A percentile compares a stretch with the other conserved stretches of the same genome.
Evolutionary conservation across 192 early-diverging fungal genomes (phyloP).

Genomic region (Pilaira anomala): DNA sequence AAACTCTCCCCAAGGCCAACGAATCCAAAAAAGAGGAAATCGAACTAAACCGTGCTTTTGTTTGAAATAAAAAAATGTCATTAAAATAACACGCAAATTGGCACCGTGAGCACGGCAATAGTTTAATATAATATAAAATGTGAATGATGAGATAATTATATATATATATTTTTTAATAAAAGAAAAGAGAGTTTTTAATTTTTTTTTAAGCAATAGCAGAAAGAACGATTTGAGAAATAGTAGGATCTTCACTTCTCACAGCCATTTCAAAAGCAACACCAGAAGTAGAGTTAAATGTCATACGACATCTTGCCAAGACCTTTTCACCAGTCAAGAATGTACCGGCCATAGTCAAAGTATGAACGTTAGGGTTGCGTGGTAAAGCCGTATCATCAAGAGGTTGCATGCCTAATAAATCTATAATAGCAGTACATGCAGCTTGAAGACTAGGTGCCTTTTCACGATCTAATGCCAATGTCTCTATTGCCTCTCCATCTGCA

Average conservation of each 20-base stretch:
- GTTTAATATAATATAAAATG: no score
- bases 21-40: no score
- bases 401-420: conserved; percentile 85
- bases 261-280: conserved; percentile 94
- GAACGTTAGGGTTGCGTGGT: conserved; percentile 72
- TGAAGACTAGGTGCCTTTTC: conserved; percentile 62
- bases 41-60: no score
- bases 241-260: conserved; percentile 65
- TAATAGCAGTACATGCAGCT: conserved; percentile 68
- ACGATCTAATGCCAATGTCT: conserved; percentile 85
- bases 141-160: no score
- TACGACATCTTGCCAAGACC: conserved; percentile 78
- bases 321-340: conserved; percentile 78
- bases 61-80: no score
- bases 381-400: conserved; percentile 69
- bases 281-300: conserved; percentile 76
- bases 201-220: conserved; percentile 64
- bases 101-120: no score
- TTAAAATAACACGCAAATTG: no score
- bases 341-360: conserved; percentile 83
- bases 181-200: no score
- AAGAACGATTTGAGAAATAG: conserved; percentile 72
- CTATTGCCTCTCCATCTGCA: conserved; percentile 67
- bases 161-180: no score
- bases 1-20: no score